These are phyloP conservation scores for Citrus trifoliata DNA, from an alignment of 345 rosid genomes.

Conservation along the genomic window DNA sequence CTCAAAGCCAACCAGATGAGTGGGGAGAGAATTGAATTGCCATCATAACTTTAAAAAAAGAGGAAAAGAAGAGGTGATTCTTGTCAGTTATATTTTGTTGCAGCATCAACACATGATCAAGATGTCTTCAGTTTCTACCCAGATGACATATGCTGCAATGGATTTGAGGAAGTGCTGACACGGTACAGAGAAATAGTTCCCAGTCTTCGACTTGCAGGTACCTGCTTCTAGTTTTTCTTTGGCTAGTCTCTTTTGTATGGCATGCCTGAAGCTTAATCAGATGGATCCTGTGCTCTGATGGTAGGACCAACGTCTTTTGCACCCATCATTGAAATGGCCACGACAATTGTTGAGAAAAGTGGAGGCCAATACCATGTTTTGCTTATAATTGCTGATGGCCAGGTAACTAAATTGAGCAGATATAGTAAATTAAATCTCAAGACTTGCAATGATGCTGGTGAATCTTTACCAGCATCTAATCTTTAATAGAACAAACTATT, in stretches of 20 bases:
- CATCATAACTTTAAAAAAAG: no score
- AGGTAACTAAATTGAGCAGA: slow-evolving; percentile 37
- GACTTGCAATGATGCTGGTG: background rate
- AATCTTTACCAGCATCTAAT: background rate
- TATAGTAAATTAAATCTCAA: background rate
- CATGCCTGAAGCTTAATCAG: slow-evolving; percentile 5
- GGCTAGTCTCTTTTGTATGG: slow-evolving; percentile 2
- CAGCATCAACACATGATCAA: slow-evolving; percentile 92
- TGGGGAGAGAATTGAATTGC: no score
- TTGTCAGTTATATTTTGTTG: slow-evolving; percentile 10
- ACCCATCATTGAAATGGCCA: slow-evolving; percentile 79
- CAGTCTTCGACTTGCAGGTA: slow-evolving; percentile 80
- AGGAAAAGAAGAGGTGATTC: slow-evolving; percentile 13
- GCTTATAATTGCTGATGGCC: slow-evolving; percentile 92
- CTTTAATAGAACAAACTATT: background rate
- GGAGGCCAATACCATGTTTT: slow-evolving; percentile 91
- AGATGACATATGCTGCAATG: slow-evolving; percentile 61
- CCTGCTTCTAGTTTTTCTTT: background rate
- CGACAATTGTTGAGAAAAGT: slow-evolving; percentile 82
- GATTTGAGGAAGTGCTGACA: slow-evolving; percentile 84
- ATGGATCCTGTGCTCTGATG: slow-evolving; percentile 17
- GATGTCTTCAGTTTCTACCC: slow-evolving; percentile 82
- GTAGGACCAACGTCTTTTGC: slow-evolving; percentile 95
- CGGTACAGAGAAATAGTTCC: slow-evolving; percentile 82
- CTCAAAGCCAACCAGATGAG: no score